Conservation (phyloP, 1,284 basidiomycete species). For the Paramarasmius palmivorus region DNA sequence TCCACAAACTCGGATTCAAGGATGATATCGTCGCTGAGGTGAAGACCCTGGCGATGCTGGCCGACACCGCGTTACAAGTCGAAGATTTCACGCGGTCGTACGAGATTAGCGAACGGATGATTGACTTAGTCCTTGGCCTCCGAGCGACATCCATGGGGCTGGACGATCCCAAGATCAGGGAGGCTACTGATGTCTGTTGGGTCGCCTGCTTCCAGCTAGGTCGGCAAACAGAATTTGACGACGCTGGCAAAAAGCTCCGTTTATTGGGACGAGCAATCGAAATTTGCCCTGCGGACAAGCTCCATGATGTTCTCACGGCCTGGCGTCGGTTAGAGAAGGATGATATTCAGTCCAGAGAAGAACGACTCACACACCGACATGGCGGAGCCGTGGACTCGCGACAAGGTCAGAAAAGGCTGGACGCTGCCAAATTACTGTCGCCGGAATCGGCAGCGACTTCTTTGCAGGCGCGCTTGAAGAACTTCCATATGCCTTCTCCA, state of each 20-base stretch:
- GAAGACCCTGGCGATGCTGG: conserved; percentile 85
- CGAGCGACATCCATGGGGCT: conserved; percentile 35
- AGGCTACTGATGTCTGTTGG: conserved; percentile 84
- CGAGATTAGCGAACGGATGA: conserved; percentile 73
- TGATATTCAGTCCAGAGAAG: conserved; percentile 52
- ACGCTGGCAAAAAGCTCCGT: conserved; percentile 64
- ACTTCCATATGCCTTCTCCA: conserved; percentile 64
- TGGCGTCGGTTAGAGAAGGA: conserved; percentile 75
- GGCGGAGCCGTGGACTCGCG: conserved; percentile 24
- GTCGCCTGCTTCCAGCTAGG: conserved; percentile 85
- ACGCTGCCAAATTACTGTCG: conserved; percentile 19
- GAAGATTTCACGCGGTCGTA: conserved; percentile 78
- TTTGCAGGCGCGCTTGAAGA: conserved; percentile 58
- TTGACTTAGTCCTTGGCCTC: conserved; percentile 57
- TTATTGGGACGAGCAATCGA: conserved; percentile 84
- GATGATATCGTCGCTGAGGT: conserved; percentile 73
- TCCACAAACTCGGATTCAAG: conserved; percentile 82
- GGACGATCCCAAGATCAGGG: conserved; percentile 48
- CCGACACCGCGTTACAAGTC: conserved; percentile 77
- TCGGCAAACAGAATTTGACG: conserved; percentile 72
- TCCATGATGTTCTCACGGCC: conserved; percentile 69
- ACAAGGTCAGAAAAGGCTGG: conserved; percentile 21
- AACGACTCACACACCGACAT: conserved; percentile 34
- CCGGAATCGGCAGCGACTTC: conserved; percentile 42
- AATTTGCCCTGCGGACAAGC: conserved; percentile 81